phyloP scores from a whole-genome alignment of 495 filamentous ascomycete species.

The Lepraria neglecta region DNA sequence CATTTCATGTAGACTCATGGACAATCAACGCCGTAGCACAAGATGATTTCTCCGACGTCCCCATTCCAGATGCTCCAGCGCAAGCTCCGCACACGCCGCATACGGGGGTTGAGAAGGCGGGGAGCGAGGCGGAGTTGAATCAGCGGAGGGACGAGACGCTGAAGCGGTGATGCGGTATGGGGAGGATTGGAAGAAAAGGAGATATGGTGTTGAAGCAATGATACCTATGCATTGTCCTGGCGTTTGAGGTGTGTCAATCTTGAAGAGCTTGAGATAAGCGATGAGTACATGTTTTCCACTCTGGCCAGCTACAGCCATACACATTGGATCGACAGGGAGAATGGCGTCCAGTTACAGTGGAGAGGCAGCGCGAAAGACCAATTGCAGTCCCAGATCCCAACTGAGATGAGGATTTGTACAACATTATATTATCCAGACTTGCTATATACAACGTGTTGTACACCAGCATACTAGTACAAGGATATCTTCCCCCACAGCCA shows the following conservation, averaged over 20 bases:
- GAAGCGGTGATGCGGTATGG: background rate
- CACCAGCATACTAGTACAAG: conserved; percentile 5
- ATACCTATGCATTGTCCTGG: background rate
- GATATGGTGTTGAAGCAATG: background rate
- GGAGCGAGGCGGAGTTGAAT: conserved; percentile 17
- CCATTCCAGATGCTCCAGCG: conserved; percentile 64
- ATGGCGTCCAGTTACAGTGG: background rate
- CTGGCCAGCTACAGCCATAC: too few species aligned
- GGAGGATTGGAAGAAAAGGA: background rate
- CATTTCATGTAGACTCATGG: conserved; percentile 58
- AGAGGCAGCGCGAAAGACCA: background rate
- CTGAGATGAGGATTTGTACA: background rate
- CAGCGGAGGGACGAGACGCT: conserved; percentile 15
- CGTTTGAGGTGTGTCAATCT: background rate
- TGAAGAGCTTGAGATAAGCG: too few species aligned
- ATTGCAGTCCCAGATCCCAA: background rate
- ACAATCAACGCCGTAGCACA: conserved; percentile 86
- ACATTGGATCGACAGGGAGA: background rate
- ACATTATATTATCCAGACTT: background rate
- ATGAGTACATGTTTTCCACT: background rate
- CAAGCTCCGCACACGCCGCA: conserved; percentile 35
- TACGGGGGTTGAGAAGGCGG: conserved; percentile 20
- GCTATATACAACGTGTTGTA: conserved; percentile 2
- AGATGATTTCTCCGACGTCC: conserved; percentile 96
- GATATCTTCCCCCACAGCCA: background rate